Evolutionary conservation across 1,284 basidiomycete genomes (phyloP).

Genomic region (Meripilus lineatus): DNA sequence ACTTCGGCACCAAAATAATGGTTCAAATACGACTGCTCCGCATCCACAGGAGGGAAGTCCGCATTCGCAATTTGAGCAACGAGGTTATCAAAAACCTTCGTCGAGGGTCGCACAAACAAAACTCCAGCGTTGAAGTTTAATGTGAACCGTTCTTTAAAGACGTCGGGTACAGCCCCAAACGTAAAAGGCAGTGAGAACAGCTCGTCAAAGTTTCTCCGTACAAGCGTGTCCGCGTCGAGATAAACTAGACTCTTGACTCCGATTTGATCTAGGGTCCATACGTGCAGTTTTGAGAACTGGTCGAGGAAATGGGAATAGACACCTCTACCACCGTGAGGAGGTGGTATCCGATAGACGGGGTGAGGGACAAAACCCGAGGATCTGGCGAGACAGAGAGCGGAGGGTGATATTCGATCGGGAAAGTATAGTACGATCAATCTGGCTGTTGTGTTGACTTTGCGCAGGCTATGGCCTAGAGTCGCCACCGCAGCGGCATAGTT

Average conservation of each 20-base stretch:
- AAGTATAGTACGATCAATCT: constrained; percentile 35
- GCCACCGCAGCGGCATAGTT: constrained; percentile 34
- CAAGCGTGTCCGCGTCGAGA: constrained; percentile 26
- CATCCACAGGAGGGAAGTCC: constrained; percentile 30
- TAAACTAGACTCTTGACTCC: constrained; percentile 18
- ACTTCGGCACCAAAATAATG: constrained; percentile 35
- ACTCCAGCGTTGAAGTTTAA: constrained; percentile 41
- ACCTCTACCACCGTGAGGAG: constrained; percentile 31
- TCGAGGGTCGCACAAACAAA: constrained; percentile 32
- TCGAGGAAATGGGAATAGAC: constrained; percentile 35
- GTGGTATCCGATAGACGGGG: constrained; percentile 33
- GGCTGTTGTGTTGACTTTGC: constrained; percentile 28
- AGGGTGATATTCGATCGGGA: constrained; percentile 31
- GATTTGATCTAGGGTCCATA: constrained; percentile 36
- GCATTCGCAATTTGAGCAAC: constrained; percentile 29
- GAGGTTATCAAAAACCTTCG: constrained; percentile 31
- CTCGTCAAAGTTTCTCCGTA: constrained; percentile 40
- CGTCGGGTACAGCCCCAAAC: constrained; percentile 41
- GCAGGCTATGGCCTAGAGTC: constrained; percentile 36
- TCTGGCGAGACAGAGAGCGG: constrained; percentile 35
- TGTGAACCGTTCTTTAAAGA: constrained; percentile 31
- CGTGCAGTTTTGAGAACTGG: constrained; percentile 40
- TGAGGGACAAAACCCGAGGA: constrained; percentile 36
- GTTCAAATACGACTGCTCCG: constrained; percentile 43
- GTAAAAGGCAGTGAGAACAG: constrained; percentile 38